Evolutionary conservation across 2,329 filamentous ascomycete genomes (phyloP), one percentile per base, ranked within the genome.

Genomic region (Diaporthe aspalathi): DNA sequence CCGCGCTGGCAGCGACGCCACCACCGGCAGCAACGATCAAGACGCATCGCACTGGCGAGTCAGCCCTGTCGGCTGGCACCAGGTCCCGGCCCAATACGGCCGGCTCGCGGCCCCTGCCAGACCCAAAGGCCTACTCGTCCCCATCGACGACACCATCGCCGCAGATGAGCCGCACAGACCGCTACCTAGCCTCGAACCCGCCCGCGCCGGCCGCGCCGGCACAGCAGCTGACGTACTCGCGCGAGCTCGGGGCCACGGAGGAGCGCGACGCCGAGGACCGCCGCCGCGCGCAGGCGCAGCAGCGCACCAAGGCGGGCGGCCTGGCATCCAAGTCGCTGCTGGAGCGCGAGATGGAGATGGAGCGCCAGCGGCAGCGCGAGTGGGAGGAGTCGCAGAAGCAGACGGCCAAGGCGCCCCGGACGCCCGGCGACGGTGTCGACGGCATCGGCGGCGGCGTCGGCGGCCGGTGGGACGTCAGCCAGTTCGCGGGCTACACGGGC

Each of bases 301-400:
- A 83, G 62, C 86, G 88, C 78, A 91, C 90, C 24, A 90, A 90
- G 78, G 88, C 89, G 1, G 87, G 84, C 35, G 89, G 88, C 0
- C 90, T 87, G 87, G 90, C 90, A 1, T 87, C 87, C 74, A 93
- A 92, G 82, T 92, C 90, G 0, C 85, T 94, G 12, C 86, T 94
- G 1, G 93, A 94, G 81, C 89, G 91, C 35, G 93, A 95, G 81
- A 94, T 94, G 91, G 92, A 95, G 79, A 85, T 92, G 78, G 93
- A 95, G 80, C 86, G 93, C 11, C 89, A 94, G 82, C 85, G 92
- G 17, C 93, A 95, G 81, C 87, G 86, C 70, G 93, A 95, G 79
- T 95, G 93, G 93, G 93, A 96, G 79, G 89, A 93, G 73, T 84
- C 89, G 1, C 93, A 95, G 80, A 85, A 89, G 77, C 89, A 88